phyloP scores from a whole-genome alignment of 2,329 filamentous ascomycete genomes.

The Fusarium denticulatum region DNA sequence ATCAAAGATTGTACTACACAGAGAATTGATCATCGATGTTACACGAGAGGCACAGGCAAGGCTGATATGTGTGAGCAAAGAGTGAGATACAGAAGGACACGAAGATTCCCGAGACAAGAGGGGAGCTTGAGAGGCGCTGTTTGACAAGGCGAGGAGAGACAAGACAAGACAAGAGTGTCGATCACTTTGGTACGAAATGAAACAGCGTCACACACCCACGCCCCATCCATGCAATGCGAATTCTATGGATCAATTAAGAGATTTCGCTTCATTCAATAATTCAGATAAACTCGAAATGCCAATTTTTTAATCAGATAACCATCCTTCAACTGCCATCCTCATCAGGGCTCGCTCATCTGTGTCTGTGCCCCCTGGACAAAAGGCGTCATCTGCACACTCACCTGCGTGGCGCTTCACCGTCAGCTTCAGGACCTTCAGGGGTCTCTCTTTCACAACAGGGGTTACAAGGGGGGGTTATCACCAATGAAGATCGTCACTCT shows the following conservation, averaged over 20 bases:
- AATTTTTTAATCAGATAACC: background rate
- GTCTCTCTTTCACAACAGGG: slow-evolving; percentile 10
- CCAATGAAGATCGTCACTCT: slow-evolving; percentile 29
- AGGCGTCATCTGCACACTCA: background rate
- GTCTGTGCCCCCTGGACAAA: background rate
- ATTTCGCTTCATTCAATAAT: slow-evolving; percentile 1
- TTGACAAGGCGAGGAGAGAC: slow-evolving; percentile 5
- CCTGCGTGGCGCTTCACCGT: slow-evolving; percentile 12
- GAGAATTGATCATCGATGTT: background rate
- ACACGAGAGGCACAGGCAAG: background rate
- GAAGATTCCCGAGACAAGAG: slow-evolving; percentile 11
- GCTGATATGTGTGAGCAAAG: background rate
- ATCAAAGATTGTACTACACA: background rate
- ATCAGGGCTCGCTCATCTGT: background rate
- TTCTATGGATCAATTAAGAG: background rate
- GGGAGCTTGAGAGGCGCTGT: background rate
- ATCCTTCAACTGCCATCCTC: background rate
- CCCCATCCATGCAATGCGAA: slow-evolving; percentile 7
- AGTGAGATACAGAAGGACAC: background rate
- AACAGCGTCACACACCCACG: slow-evolving; percentile 17
- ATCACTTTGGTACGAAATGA: slow-evolving; percentile 28
- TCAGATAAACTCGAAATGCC: background rate
- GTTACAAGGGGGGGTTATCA: background rate
- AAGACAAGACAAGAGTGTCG: slow-evolving; percentile 10
- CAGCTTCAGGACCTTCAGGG: background rate